Base-by-base conservation (phyloP, 345 rosid species). In the Mercurialis annua region DNA sequence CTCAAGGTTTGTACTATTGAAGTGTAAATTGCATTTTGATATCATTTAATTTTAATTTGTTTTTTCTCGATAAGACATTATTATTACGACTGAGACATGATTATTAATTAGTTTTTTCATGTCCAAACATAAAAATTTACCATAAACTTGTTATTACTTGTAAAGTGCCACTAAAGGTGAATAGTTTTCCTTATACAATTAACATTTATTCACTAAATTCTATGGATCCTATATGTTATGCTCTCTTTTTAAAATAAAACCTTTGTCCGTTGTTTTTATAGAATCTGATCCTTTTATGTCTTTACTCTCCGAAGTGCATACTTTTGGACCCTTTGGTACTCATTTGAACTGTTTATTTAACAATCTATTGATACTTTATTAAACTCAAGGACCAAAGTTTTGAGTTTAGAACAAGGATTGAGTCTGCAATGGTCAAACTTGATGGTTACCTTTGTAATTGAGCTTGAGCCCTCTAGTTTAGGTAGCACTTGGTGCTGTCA, bases 261-360 rank as follows among this genome's bases (percentile, higher is more conserved):
- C 10, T 6, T 33, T 30, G 63, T 38, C 42, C 30, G 4, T 36
- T 59, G 43, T 40, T 23, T 24, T 24, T 60, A 59, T 38, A 36
- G 27, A 59, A 59, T 59, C 15, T 59, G 10, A 36, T 3, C 0
- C 63, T 59, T 36, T 40, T 3, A 8, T 8, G 4, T 40, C 44
- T 40, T 40, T 40, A 1, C 44, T 40, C 1, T 40, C 63, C 63
- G 21, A 20, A 11, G 27, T 40, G 6, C 48, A 6, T 60, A 9
- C 0, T 60, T 60, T 23, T 59, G 49, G 63, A 43, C 30, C 46
- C 27, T 15, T 26, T 61, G 10, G n/a, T 61, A 43, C 52, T 61
- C 47, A 40, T 43, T 26, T 60, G 33, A 5, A 36, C 12, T 43
- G 9, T 23, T 11, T 16, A 61, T 42, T n/a, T 33, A 26, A n/a